Base-by-base conservation (phyloP, 768 basidiomycete genomes). In the Collybia mongolica region DNA sequence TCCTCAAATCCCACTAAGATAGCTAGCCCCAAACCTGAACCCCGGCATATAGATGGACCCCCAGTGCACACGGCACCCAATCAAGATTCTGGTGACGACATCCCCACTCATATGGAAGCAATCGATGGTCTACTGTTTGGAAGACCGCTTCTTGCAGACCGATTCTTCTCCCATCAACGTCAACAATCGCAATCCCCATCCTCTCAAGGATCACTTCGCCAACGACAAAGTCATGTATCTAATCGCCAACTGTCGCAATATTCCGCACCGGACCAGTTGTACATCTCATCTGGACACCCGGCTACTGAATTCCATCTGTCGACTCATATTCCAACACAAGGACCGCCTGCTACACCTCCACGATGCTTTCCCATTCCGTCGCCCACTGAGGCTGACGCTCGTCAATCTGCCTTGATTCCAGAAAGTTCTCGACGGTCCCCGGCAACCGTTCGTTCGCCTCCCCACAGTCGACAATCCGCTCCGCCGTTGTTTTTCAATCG, bases 111-210 rank as follows among this genome's bases (percentile, higher is more conserved):
- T 44, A 60, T 80, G n/a, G 83, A 86, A 56, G 77, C 78, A 6
- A 84, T 86, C 62, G 79, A 77, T 48, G 84, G 84, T 2, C 66
- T 86, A 46, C 82, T 83, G 5, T 78, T 83, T 41, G 86, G 84
- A 18, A 76, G 81, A 15, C 76, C 74, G 17, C 86, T 84, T 63
- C 85, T 84, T 55, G 72, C 76, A 6, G 79, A 83, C 37, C 74
- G 82, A 23, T 70, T 74, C 37, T 64, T 75, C 12, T 73, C 74
- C 41, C 73, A 73, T 32, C 79, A 76, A 53, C 68, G 68, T 28
- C 64, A 70, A 23, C 44, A 58, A 20, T 56, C 39, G 55, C 69
- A 59, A 6, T 64, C 64, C 22, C 70, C 69, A 17, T 62, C 55
- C 6, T 39, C 48, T 14, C 54, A 52, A 18, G 51, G 46, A 7